Evolutionary conservation across 2,329 filamentous ascomycete species (phyloP).

Genomic region (Aureobasidium namibiae): DNA sequence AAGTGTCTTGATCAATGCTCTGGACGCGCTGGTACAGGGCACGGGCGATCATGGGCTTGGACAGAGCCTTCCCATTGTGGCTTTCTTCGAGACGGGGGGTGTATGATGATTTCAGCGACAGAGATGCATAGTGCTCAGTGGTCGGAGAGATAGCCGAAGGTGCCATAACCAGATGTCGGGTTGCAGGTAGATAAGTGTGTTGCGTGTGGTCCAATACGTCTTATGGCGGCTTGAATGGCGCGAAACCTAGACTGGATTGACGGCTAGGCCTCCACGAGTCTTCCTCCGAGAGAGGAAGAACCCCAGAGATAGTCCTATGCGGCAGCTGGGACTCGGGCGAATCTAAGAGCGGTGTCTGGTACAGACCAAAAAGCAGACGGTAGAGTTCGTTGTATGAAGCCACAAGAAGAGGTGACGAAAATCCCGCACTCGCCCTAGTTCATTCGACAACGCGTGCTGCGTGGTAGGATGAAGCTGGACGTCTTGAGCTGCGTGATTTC

Average conservation of each 20-base stretch:
- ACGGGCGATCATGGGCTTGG: constrained; percentile 78
- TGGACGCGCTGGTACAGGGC: constrained; percentile 80
- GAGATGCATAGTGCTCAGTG: constrained; percentile 28
- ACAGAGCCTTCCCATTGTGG: constrained; percentile 42
- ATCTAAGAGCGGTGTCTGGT: constrained; percentile 42
- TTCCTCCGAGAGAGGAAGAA: constrained; percentile 99
- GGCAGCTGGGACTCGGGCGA: constrained; percentile 78
- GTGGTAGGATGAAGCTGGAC: background rate
- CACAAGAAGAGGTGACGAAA: constrained; percentile 24
- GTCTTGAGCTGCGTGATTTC: background rate
- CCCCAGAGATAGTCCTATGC: constrained; percentile 97
- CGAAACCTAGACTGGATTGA: constrained; percentile 76
- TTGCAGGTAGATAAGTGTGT: constrained; percentile 9
- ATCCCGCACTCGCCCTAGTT: background rate
- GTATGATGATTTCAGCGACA: constrained; percentile 28
- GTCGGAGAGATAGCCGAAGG: constrained; percentile 55
- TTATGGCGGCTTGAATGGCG: constrained; percentile 95
- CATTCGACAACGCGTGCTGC: constrained; percentile 6
- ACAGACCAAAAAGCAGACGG: constrained; percentile 35
- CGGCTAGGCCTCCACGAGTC: constrained; percentile 98
- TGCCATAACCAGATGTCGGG: constrained; percentile 56
- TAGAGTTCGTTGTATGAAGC: constrained; percentile 30
- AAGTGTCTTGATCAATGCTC: constrained; percentile 76
- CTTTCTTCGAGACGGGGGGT: constrained; percentile 17
- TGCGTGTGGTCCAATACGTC: constrained; percentile 33